These are phyloP conservation scores for Pythium aristosporum DNA, from an alignment of 352 stramenopile species.

Conservation along the genomic window DNA sequence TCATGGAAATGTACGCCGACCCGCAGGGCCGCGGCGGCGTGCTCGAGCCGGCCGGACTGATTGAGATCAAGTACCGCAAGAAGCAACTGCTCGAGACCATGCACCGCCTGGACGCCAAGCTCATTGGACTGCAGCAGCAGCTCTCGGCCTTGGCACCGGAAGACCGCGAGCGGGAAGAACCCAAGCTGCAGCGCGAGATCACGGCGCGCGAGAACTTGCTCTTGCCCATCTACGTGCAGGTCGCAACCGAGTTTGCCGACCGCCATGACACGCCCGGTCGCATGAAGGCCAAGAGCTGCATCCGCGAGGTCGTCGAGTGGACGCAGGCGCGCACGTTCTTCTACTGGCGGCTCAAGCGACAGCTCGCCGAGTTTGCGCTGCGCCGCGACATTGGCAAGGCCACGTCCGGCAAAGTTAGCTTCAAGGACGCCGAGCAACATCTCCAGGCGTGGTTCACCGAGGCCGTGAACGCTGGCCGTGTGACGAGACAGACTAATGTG, in stretches of 20 bases:
- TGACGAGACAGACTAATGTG: conserved; percentile 59
- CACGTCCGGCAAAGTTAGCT: conserved; percentile 40
- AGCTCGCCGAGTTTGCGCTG: conserved; percentile 96
- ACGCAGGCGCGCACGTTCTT: conserved; percentile 95
- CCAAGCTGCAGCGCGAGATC: conserved; percentile 90
- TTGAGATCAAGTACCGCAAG: conserved; percentile 99
- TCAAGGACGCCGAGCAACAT: conserved; percentile 57
- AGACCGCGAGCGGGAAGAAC: conserved; percentile 39
- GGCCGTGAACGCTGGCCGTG: conserved; percentile 70
- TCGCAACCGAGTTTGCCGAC: conserved; percentile 99
- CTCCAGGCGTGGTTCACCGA: conserved; percentile 83
- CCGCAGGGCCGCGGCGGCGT: conserved; percentile 94
- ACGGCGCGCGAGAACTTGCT: conserved; percentile 91
- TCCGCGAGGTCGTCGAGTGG: conserved; percentile 97
- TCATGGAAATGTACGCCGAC: conserved; percentile 99
- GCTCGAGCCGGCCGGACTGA: conserved; percentile 97
- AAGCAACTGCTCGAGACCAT: conserved; percentile 97
- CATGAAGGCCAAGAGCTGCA: conserved; percentile 99
- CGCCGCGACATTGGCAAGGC: conserved; percentile 54
- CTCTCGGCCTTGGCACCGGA: conserved; percentile 61
- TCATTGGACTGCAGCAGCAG: conserved; percentile 83
- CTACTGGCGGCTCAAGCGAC: conserved; percentile 97
- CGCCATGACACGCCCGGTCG: conserved; percentile 99
- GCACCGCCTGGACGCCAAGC: conserved; percentile 95
- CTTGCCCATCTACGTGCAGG: conserved; percentile 97